These are phyloP conservation scores for Rugosomyces carneus DNA, from an alignment of 1,284 basidiomycete genomes.

Conservation along the genomic window DNA sequence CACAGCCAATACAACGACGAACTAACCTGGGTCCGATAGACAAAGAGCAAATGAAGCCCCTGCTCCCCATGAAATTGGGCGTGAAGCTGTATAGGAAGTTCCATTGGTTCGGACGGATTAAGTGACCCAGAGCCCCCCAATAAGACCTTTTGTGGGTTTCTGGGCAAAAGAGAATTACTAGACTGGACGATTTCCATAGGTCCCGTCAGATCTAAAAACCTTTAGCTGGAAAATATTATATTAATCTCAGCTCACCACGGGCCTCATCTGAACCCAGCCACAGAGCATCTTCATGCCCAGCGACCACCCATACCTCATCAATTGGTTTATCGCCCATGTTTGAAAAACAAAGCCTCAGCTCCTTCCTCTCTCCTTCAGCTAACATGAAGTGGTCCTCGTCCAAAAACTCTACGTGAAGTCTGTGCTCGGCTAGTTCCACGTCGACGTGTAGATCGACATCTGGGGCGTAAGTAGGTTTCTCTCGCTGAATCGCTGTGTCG, in stretches of 20 bases:
- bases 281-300: slow-evolving; percentile 54
- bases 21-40: slow-evolving; percentile 60
- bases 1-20: background rate
- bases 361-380: slow-evolving; percentile 56
- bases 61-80: slow-evolving; percentile 40
- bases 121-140: slow-evolving; percentile 36
- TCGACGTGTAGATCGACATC: slow-evolving; percentile 51
- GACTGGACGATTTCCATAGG: slow-evolving; percentile 38
- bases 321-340: slow-evolving; percentile 56
- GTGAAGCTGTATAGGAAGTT: slow-evolving; percentile 49
- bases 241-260: background rate
- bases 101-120: slow-evolving; percentile 39
- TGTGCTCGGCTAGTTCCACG: slow-evolving; percentile 54
- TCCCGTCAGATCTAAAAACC: slow-evolving; percentile 15
- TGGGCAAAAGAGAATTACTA: slow-evolving; percentile 47
- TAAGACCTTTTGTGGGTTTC: slow-evolving; percentile 34
- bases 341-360: slow-evolving; percentile 48
- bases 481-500: slow-evolving; percentile 62
- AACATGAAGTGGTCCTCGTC: slow-evolving; percentile 46
- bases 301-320: slow-evolving; percentile 63
- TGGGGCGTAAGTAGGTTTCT: slow-evolving; percentile 58
- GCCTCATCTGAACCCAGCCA: slow-evolving; percentile 34
- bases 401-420: slow-evolving; percentile 50
- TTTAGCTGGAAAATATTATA: background rate
- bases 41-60: slow-evolving; percentile 55